phyloP scores from a whole-genome alignment of 2,329 filamentous ascomycete genomes.

The Coniochaeta ligniaria region DNA sequence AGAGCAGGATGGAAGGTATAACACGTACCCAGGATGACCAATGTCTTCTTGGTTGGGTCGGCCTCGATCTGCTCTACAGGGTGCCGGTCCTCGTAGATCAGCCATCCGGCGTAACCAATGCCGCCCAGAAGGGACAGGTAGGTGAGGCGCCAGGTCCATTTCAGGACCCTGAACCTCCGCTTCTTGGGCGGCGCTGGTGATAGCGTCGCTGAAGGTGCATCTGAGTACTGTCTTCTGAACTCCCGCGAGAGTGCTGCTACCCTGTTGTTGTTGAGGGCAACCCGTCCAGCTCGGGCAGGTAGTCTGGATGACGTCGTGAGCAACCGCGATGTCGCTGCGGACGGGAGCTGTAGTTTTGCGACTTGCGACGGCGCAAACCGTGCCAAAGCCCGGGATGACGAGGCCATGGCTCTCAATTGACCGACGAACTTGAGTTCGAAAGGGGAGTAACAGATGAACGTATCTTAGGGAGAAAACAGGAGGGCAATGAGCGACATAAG shows the following conservation, averaged over 20 bases:
- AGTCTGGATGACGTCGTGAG: constrained; percentile 17
- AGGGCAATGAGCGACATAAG: neutral
- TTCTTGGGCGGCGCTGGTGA: constrained; percentile 41
- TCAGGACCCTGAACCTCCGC: constrained; percentile 61
- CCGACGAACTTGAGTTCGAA: neutral
- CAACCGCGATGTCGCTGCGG: constrained; percentile 15
- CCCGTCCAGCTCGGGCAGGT: constrained; percentile 9
- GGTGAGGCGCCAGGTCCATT: constrained; percentile 76
- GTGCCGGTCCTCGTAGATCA: constrained; percentile 75
- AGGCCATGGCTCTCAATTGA: constrained; percentile 22
- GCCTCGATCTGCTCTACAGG: constrained; percentile 71
- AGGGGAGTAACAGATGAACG: neutral
- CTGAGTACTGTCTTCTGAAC: constrained; percentile 19
- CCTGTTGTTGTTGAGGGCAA: constrained; percentile 11
- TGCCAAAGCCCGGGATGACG: constrained; percentile 23
- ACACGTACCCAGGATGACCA: constrained; percentile 79
- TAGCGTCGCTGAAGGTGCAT: constrained; percentile 11
- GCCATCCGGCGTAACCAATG: constrained; percentile 67
- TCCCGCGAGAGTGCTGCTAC: constrained; percentile 16
- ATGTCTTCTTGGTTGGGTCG: constrained; percentile 89
- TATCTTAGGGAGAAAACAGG: neutral
- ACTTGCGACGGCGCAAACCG: constrained; percentile 20
- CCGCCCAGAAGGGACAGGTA: constrained; percentile 68
- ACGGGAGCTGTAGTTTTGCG: constrained; percentile 13
- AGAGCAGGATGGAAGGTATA: constrained; percentile 4